A percentile compares a stretch with the other conserved stretches of the same genome.
phyloP scores from a whole-genome alignment of 257 asterid species.

The Thymus mandschuricus region DNA sequence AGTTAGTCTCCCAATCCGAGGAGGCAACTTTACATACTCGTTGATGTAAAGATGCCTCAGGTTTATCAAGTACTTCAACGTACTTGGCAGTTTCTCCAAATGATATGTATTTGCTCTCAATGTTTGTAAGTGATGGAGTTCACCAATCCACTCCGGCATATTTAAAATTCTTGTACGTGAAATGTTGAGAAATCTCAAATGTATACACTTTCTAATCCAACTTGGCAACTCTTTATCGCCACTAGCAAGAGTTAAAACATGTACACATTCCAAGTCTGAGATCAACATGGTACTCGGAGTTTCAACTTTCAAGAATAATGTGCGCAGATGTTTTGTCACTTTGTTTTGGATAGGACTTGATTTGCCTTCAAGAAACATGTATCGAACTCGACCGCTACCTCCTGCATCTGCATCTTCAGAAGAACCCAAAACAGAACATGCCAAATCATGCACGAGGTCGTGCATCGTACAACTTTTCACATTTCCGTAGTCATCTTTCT shows the following conservation, averaged over 20 bases:
- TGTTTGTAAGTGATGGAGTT: no score
- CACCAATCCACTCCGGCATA: no score
- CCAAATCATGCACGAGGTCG: slow-evolving; percentile 47
- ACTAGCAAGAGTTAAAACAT: not conserved
- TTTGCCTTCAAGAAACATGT: not conserved
- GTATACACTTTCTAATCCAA: not conserved
- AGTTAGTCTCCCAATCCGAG: no score
- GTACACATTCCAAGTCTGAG: not conserved
- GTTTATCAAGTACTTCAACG: slow-evolving; percentile 12
- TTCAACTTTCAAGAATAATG: slow-evolving; percentile 5
- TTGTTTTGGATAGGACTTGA: slow-evolving; percentile 1
- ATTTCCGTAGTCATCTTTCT: not conserved
- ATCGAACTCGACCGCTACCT: not conserved
- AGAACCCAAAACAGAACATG: slow-evolving; percentile 13
- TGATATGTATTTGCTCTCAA: not conserved
- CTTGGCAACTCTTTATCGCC: not conserved
- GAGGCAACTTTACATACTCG: no score
- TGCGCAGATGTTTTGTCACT: slow-evolving; percentile 20
- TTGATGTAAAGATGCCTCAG: slow-evolving; percentile 20
- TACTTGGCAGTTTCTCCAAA: slow-evolving; percentile 16
- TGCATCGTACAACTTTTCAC: slow-evolving; percentile 21
- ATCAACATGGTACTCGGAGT: not conserved
- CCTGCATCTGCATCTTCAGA: not conserved
- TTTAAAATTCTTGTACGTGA: not conserved
- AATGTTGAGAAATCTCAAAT: not conserved